Evolutionary conservation across 352 stramenopile genomes (phyloP).

Genomic region (Pythium aristosporum): DNA sequence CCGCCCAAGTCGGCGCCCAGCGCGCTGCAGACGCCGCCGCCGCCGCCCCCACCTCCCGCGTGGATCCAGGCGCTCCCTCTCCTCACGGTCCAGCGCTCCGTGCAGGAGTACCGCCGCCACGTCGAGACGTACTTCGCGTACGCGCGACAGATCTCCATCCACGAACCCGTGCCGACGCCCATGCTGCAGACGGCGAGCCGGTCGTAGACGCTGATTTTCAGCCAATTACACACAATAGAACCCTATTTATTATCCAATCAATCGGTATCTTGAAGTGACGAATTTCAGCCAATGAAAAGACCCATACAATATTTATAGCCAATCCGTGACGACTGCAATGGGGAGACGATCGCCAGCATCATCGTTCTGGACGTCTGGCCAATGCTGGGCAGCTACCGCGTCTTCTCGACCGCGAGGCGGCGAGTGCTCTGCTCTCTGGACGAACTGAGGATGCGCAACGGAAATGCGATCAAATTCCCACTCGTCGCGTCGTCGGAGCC

Average conservation of each 20-base stretch:
- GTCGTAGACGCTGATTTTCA: slow-evolving; percentile 2
- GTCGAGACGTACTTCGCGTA: slow-evolving; percentile 68
- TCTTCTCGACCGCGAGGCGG: slow-evolving; percentile 16
- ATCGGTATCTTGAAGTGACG: not conserved
- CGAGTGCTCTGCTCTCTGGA: slow-evolving; percentile 62
- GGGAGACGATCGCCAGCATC: not conserved
- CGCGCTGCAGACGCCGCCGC: not conserved
- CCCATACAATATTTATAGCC: not conserved
- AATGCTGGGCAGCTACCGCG: slow-evolving; percentile 15
- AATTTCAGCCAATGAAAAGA: not conserved
- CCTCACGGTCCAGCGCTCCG: slow-evolving; percentile 41
- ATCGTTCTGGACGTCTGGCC: not conserved
- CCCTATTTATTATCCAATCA: slow-evolving; percentile 10
- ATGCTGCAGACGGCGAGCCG: slow-evolving; percentile 32
- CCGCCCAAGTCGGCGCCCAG: slow-evolving; percentile 4
- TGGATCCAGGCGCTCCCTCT: slow-evolving; percentile 53
- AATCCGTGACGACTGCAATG: not conserved
- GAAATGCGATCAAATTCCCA: slow-evolving; percentile 63
- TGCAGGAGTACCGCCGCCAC: slow-evolving; percentile 67
- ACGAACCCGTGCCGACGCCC: slow-evolving; percentile 63
- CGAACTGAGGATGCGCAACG: slow-evolving; percentile 39
- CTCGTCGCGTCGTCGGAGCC: slow-evolving; percentile 17
- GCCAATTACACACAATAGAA: slow-evolving; percentile 7
- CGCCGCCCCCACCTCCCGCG: not conserved
- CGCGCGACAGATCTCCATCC: slow-evolving; percentile 57